phyloP scores from a whole-genome alignment of 2,329 filamentous ascomycete genomes.

The Fusarium circinatum region DNA sequence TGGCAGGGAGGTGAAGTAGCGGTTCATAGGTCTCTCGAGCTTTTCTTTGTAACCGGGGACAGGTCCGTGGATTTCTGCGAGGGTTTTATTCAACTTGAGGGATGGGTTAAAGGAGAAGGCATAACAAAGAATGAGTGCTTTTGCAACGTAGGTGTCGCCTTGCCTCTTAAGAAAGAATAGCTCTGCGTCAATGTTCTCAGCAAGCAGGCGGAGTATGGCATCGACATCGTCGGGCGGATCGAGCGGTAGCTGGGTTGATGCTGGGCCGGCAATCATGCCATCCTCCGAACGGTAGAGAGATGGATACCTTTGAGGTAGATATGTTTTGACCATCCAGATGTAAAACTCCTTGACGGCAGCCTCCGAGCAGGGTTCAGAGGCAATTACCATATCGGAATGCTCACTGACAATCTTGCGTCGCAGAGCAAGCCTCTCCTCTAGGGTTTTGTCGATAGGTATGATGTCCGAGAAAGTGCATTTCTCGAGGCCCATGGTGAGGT shows the following conservation, averaged over 20 bases:
- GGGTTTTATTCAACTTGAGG: not conserved
- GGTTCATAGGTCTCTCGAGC: not conserved
- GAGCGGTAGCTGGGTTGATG: not conserved
- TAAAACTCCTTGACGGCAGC: not conserved
- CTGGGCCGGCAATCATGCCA: not conserved
- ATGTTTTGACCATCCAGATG: not conserved
- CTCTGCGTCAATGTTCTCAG: not conserved
- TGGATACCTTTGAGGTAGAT: not conserved
- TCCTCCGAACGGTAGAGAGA: not conserved
- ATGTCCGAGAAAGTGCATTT: not conserved
- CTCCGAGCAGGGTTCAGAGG: not conserved
- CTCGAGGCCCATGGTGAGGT: not conserved
- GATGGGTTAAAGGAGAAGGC: not conserved
- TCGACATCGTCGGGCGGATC: not conserved
- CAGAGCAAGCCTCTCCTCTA: not conserved
- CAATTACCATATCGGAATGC: not conserved
- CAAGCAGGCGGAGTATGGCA: rapidly evolving
- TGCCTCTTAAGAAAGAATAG: not conserved
- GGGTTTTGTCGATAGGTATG: not conserved
- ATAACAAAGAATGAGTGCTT: not conserved
- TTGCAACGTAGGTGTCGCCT: not conserved
- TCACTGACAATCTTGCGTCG: not conserved
- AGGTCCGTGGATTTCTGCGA: not conserved
- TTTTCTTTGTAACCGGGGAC: not conserved
- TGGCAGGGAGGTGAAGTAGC: not conserved